These are phyloP conservation scores for Mycena haematopus DNA, from an alignment of 768 basidiomycete species.

Conservation along the genomic window DNA sequence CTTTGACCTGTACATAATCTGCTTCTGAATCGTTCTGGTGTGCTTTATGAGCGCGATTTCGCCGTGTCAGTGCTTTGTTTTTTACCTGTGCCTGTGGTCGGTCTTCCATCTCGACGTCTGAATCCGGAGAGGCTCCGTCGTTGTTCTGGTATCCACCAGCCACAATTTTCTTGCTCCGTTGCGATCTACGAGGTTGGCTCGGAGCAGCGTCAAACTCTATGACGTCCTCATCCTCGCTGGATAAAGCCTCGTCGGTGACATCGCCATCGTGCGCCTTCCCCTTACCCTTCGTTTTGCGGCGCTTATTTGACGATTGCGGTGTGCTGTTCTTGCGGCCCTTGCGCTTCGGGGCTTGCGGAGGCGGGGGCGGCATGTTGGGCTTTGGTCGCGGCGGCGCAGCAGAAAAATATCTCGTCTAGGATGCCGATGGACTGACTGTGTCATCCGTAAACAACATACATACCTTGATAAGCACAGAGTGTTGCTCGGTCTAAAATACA, in stretches of 20 bases:
- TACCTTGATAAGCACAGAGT: slow-evolving; percentile 51
- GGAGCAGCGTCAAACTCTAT: slow-evolving; percentile 31
- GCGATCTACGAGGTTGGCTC: slow-evolving; percentile 37
- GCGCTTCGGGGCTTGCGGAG: slow-evolving; percentile 21
- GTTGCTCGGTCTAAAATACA: neutral
- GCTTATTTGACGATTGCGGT: slow-evolving; percentile 37
- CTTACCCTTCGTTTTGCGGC: slow-evolving; percentile 48
- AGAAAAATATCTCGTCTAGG: slow-evolving; percentile 48
- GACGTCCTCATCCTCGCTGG: slow-evolving; percentile 33
- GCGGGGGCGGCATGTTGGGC: slow-evolving; percentile 14
- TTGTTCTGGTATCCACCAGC: slow-evolving; percentile 36
- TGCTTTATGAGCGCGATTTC: slow-evolving; percentile 15
- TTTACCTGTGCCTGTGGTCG: slow-evolving; percentile 22
- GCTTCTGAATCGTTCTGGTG: slow-evolving; percentile 11
- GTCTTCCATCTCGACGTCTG: slow-evolving; percentile 28
- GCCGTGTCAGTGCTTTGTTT: neutral
- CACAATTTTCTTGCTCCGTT: slow-evolving; percentile 37
- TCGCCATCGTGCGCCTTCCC: slow-evolving; percentile 34
- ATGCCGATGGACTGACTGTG: slow-evolving; percentile 1
- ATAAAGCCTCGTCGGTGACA: slow-evolving; percentile 31
- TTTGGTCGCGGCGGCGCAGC: slow-evolving; percentile 35
- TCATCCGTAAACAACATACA: slow-evolving; percentile 9
- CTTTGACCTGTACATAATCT: slow-evolving; percentile 26
- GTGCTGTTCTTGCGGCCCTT: slow-evolving; percentile 32
- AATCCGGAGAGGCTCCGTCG: slow-evolving; percentile 32